Evolutionary conservation across 331 rosid species (phyloP), one percentile per base, ranked within the genome.

Genomic region (Stylosanthes scabra): DNA sequence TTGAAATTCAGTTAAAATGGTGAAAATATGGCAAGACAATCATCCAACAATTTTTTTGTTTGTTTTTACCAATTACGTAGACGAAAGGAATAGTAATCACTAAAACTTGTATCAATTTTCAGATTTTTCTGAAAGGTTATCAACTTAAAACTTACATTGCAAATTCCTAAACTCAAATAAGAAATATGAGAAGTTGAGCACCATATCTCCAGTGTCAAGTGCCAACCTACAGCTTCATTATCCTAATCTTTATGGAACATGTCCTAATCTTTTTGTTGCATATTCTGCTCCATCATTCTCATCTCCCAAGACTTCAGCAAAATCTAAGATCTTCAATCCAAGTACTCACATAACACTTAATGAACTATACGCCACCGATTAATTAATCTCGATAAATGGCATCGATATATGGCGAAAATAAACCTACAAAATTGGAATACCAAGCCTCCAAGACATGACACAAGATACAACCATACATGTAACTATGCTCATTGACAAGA

Each of bases 401-500:
- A 20, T 20, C 25, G 25, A 20, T 20, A 34, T 40, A 63, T 0
- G 66, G 6, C 52, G 51, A 65, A 44, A 11, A 56, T 25, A 3
- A 75, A 66, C 72, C 47, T 29, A 15, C 7, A 74, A 66, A 66
- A 66, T 34, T 66, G 61, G 44, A 42, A 66, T 41, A 57, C 66
- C 60, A 66, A 7, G 51, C 29, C 74, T 44, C 20, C 2, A 10
- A 31, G 27, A 44, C 66, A 29, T 29, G 73, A 44, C 66, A 29
- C 16, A 66, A 11, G 11, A 44, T 12, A 56, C 55, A 42, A 52
- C 44, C 2, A 74, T 9, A 50, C 11, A 16, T 11, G 56, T n/a
- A 29, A 41, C 28, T 14, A 4, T 6, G 63, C 41, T 15, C 57
- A 27, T 25, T 66, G 61, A 56, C 41, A 56, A 16, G 37, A 50